Evolutionary conservation across 768 basidiomycete genomes (phyloP).

Genomic region (Hericium erinaceus): DNA sequence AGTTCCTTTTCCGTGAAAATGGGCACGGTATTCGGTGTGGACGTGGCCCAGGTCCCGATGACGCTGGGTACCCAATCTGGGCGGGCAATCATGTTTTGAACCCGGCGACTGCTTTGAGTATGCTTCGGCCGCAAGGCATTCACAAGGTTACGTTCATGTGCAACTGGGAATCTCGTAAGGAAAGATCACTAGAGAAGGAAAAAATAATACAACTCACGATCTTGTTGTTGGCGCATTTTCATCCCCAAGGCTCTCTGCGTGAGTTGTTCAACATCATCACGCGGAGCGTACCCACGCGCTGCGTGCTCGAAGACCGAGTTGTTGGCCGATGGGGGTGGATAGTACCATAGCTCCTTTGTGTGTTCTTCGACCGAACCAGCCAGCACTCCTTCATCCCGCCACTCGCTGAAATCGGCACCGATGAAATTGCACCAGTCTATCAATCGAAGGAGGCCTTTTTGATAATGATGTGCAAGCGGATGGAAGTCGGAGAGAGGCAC

Average conservation of each 20-base stretch:
- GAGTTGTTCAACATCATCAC: neutral
- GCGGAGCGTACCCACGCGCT: neutral
- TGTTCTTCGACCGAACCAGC: neutral
- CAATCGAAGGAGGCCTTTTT: neutral
- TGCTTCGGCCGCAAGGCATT: too few relatives aligned
- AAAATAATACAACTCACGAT: too few relatives aligned
- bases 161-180: too few relatives aligned
- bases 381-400: neutral
- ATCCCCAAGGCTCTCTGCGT: neutral
- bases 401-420: neutral
- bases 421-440: neutral
- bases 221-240: too few relatives aligned
- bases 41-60: too few relatives aligned
- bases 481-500: neutral
- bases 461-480: neutral
- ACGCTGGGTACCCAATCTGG: too few relatives aligned
- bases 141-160: too few relatives aligned
- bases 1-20: too few relatives aligned
- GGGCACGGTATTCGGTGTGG: too few relatives aligned
- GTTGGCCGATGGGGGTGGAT: neutral
- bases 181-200: too few relatives aligned
- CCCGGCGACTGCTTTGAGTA: too few relatives aligned
- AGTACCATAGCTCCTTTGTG: neutral
- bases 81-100: too few relatives aligned
- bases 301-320: neutral